Conservation (phyloP, 2,329 filamentous ascomycete species). For the Alternaria metachromatica region DNA sequence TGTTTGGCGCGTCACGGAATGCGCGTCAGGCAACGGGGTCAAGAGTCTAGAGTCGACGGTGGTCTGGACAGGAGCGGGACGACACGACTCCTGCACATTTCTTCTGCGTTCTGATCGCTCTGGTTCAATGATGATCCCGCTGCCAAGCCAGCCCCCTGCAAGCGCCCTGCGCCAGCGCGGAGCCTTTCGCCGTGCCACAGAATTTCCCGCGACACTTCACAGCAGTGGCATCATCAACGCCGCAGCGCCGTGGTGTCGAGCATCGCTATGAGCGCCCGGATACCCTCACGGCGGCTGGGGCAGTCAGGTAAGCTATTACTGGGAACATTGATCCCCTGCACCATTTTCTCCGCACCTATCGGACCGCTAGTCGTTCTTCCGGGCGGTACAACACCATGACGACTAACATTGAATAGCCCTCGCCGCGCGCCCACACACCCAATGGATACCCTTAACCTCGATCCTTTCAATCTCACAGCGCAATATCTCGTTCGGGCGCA, state of each 20-base stretch:
- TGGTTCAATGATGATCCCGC: conserved; percentile 21
- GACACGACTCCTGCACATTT: conserved; percentile 15
- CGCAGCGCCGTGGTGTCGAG: conserved; percentile 30
- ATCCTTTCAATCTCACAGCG: conserved; percentile 25
- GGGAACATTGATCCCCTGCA: background rate
- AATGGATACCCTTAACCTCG: conserved; percentile 16
- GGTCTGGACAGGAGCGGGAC: conserved; percentile 5
- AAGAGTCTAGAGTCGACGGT: background rate
- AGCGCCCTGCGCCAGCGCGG: conserved; percentile 3
- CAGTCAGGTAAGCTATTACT: conserved; percentile 60
- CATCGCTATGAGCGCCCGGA: conserved; percentile 67
- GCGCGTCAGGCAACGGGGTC: conserved; percentile 2
- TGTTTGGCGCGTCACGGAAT: background rate
- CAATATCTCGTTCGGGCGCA: conserved; percentile 19
- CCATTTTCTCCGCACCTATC: background rate
- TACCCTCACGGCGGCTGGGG: conserved; percentile 67
- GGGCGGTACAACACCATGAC: background rate
- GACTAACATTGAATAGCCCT: conserved; percentile 28
- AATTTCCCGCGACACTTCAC: conserved; percentile 22
- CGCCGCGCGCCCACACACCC: conserved; percentile 26
- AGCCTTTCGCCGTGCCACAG: conserved; percentile 17
- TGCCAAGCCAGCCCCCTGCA: conserved; percentile 16
- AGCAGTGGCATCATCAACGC: conserved; percentile 21
- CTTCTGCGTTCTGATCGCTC: conserved; percentile 19
- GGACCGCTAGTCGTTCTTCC: background rate